Evolutionary conservation across 2,329 filamentous ascomycete species (phyloP).

Genomic region (Aspergillus viridinutans): DNA sequence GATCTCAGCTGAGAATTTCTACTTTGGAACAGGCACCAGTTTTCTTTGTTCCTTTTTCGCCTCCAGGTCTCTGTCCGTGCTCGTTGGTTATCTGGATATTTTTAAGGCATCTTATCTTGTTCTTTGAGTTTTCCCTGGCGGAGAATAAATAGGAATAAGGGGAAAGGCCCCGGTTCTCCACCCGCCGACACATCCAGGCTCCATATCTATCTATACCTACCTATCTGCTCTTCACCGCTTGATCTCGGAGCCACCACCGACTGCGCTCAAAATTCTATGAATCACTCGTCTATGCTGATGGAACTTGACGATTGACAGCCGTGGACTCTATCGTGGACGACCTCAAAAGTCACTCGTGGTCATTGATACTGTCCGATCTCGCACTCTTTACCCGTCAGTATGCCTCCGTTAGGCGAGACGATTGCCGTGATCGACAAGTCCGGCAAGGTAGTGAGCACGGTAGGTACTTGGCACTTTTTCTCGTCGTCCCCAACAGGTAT

Average conservation of each 20-base stretch:
- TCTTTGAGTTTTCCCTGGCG: slow-evolving; percentile 1
- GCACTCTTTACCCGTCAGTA: slow-evolving; percentile 7
- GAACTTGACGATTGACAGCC: slow-evolving; percentile 10
- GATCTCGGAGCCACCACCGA: slow-evolving; percentile 11
- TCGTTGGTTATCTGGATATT: background rate
- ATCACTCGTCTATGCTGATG: slow-evolving; percentile 4
- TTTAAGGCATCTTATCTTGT: background rate
- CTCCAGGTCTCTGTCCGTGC: background rate
- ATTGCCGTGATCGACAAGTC: slow-evolving; percentile 88
- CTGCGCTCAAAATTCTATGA: slow-evolving; percentile 2
- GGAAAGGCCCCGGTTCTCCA: background rate
- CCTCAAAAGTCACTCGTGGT: background rate
- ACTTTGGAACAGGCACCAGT: background rate
- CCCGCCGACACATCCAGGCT: background rate
- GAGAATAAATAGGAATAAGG: slow-evolving; percentile 11
- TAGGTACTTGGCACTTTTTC: slow-evolving; percentile 44
- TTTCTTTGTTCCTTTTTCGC: slow-evolving; percentile 1
- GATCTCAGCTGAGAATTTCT: background rate
- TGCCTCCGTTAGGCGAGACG: slow-evolving; percentile 56
- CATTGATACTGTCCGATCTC: background rate
- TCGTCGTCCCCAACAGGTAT: slow-evolving; percentile 2
- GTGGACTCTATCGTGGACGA: background rate
- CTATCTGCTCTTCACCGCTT: slow-evolving; percentile 19
- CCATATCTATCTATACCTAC: slow-evolving; percentile 14
- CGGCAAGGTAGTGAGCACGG: slow-evolving; percentile 84